phyloP scores from a whole-genome alignment of 345 rosid species.

The Murraya paniculata region DNA sequence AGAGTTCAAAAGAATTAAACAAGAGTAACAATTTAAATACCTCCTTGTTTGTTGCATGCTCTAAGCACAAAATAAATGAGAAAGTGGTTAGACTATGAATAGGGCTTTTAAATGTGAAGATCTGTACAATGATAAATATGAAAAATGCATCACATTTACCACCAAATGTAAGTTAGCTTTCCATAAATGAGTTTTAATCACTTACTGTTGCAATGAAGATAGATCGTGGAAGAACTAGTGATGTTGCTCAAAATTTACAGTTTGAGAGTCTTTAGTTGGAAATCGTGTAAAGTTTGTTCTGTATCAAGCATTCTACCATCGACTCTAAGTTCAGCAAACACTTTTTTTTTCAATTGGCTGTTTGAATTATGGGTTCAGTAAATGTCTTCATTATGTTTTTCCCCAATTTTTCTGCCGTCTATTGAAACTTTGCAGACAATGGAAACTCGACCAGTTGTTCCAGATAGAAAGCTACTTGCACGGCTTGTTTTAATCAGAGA shows the following conservation, averaged over 20 bases:
- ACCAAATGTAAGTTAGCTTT: neutral
- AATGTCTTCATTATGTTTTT: neutral
- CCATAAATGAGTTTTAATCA: neutral
- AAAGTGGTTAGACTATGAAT: neutral
- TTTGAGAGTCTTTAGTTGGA: neutral
- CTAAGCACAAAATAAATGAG: neutral
- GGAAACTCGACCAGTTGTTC: slow-evolving; percentile 85
- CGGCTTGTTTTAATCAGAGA: slow-evolving; percentile 90
- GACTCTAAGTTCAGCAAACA: neutral
- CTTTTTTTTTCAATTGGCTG: neutral
- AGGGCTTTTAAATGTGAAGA: neutral
- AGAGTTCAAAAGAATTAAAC: neutral
- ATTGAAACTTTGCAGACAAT: slow-evolving; percentile 52
- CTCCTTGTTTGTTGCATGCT: neutral
- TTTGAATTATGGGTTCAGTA: neutral
- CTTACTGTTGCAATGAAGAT: neutral
- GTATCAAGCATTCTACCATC: neutral
- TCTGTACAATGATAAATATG: neutral
- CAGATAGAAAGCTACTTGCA: slow-evolving; percentile 81
- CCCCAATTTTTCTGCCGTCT: too few species aligned
- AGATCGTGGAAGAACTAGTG: neutral
- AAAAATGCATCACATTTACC: neutral
- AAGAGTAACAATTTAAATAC: neutral
- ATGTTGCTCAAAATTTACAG: neutral
- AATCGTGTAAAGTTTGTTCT: neutral